phyloP scores from a whole-genome alignment of 108 stramenopile species.

The Cyclotella sp. region DNA sequence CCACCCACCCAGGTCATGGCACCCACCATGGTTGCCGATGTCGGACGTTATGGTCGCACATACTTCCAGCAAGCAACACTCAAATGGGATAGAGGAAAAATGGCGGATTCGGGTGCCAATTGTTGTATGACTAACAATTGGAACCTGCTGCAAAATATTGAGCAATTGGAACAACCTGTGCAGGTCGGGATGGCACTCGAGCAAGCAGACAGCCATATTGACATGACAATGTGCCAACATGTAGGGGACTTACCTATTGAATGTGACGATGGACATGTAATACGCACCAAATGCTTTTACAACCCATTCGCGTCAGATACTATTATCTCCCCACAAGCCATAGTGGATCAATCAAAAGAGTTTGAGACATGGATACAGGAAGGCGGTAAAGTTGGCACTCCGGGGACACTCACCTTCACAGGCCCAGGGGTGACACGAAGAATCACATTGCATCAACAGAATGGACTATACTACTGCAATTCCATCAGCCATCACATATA shows the following conservation, averaged over 20 bases:
- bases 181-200: background rate
- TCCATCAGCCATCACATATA: background rate
- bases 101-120: slow-evolving; percentile 3
- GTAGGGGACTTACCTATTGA: background rate
- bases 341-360: background rate
- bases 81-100: background rate
- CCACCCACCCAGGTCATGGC: too few relatives aligned
- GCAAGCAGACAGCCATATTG: background rate
- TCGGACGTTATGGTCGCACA: background rate
- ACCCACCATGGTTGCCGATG: background rate
- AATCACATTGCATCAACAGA: slow-evolving; percentile 8
- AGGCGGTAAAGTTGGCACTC: background rate
- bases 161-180: background rate
- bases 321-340: background rate
- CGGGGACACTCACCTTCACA: background rate
- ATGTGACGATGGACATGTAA: background rate
- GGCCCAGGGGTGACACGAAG: background rate
- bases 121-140: background rate
- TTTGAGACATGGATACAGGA: background rate
- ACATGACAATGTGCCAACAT: background rate
- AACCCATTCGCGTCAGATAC: slow-evolving; percentile 3
- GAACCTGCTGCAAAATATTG: background rate
- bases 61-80: background rate
- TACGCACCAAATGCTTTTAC: slow-evolving; percentile 3
- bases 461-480: slow-evolving; percentile 13